Percentiles rank a stretch among this genome's conserved stretches.
Evolutionary conservation across 352 stramenopile species (phyloP).

Genomic region (Phytophthora multivora): DNA sequence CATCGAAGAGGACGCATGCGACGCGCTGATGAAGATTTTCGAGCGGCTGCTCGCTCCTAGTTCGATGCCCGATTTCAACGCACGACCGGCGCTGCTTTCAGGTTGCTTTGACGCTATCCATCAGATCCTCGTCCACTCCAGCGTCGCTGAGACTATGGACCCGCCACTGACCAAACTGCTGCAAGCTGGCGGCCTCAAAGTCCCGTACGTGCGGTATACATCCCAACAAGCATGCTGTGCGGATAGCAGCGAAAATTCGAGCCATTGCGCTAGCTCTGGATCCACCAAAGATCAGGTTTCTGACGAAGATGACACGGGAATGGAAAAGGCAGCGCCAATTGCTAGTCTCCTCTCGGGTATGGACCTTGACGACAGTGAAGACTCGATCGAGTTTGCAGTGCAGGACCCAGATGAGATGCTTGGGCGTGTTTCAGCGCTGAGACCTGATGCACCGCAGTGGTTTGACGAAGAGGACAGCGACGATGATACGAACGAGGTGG

Average conservation of each 20-base stretch:
- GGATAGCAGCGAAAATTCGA: neutral
- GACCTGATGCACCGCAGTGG: slow-evolving; percentile 20
- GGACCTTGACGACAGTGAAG: slow-evolving; percentile 2
- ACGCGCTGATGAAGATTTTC: slow-evolving; percentile 11
- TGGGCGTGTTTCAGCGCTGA: slow-evolving; percentile 1
- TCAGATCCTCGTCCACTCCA: slow-evolving; percentile 8
- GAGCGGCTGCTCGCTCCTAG: slow-evolving; percentile 4
- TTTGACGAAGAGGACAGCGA: slow-evolving; percentile 16
- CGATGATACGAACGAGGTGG: neutral
- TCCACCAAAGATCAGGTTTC: neutral
- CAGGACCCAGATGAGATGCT: neutral
- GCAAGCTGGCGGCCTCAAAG: slow-evolving; percentile 2
- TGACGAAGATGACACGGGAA: neutral
- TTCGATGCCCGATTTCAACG: neutral
- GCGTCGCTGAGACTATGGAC: slow-evolving; percentile 4
- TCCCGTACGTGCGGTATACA: neutral
- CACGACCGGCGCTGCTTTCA: neutral
- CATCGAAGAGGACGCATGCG: slow-evolving; percentile 3
- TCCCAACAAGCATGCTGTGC: neutral
- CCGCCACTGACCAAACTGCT: neutral
- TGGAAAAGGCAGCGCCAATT: neutral
- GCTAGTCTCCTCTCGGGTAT: slow-evolving; percentile 2
- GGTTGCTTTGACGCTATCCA: slow-evolving; percentile 10
- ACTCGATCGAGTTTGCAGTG: neutral
- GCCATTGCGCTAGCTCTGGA: neutral